Evolutionary conservation across 1,284 basidiomycete species (phyloP).

Genomic region (Trichosporon asahii): DNA sequence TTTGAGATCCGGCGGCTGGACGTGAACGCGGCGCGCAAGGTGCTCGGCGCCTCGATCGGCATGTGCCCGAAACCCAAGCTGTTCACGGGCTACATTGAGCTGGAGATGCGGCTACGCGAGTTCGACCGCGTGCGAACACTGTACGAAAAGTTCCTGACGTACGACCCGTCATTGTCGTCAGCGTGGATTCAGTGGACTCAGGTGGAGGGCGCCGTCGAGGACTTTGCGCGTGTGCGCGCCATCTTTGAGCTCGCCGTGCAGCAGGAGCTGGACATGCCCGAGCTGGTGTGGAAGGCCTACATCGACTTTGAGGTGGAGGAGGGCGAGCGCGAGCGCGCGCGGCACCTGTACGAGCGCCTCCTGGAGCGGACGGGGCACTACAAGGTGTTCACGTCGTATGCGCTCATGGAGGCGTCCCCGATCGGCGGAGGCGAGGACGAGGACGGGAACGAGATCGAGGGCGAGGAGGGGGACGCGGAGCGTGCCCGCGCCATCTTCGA

Average conservation of each 20-base stretch:
- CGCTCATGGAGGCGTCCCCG: conserved; percentile 51
- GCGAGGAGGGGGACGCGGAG: conserved; percentile 65
- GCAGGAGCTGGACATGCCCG: conserved; percentile 96
- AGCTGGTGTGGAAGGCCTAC: conserved; percentile 91
- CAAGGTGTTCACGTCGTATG: conserved; percentile 62
- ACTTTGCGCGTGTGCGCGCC: conserved; percentile 84
- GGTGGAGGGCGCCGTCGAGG: conserved; percentile 86
- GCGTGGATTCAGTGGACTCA: conserved; percentile 98
- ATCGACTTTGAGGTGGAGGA: conserved; percentile 86
- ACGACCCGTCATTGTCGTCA: conserved; percentile 77
- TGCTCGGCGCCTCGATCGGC: conserved; percentile 85
- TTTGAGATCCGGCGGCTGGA: conserved; percentile 88
- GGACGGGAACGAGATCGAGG: conserved; percentile 67
- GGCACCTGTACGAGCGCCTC: conserved; percentile 86
- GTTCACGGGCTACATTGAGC: conserved; percentile 90
- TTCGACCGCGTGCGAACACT: conserved; percentile 89
- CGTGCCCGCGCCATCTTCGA: conserved; percentile 75
- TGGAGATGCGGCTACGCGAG: conserved; percentile 71
- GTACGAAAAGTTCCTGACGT: conserved; percentile 90
- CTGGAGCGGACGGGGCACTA: conserved; percentile 85
- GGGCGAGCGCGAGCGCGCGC: conserved; percentile 79
- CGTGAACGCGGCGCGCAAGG: conserved; percentile 78
- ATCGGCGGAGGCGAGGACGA: conserved; percentile 63
- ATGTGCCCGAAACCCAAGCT: conserved; percentile 93
- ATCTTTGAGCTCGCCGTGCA: conserved; percentile 95